Evolutionary conservation across 768 basidiomycete species (phyloP).

Genomic region (Tricholoma sp.): DNA sequence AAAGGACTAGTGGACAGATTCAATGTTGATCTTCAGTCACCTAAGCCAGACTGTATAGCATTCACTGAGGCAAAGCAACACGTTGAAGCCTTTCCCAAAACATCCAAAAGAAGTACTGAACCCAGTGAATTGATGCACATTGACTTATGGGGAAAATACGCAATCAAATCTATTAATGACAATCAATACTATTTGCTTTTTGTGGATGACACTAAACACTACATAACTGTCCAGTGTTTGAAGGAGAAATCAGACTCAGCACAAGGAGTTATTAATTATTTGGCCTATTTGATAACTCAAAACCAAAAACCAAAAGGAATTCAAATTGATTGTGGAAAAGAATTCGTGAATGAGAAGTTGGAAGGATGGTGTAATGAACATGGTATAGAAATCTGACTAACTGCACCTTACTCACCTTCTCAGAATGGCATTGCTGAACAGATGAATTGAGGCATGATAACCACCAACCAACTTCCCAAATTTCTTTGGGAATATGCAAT

Average conservation of each 20-base stretch:
- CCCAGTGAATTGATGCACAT: constrained; percentile 7
- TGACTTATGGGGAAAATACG: constrained; percentile 2
- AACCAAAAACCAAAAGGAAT: neutral
- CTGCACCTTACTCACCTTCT: constrained; percentile 5
- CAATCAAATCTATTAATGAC: too few species aligned
- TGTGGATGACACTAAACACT: neutral
- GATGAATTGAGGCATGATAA: constrained; percentile 16
- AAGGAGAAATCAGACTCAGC: neutral
- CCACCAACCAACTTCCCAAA: too few species aligned
- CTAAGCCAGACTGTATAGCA: constrained; percentile 1
- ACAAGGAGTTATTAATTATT: neutral
- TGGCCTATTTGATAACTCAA: neutral
- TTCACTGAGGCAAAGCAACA: constrained; percentile 1
- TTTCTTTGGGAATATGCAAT: too few species aligned
- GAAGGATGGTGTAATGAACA: neutral
- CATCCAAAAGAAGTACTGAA: neutral
- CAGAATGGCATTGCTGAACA: constrained; percentile 13
- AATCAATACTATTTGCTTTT: neutral
- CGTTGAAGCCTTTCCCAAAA: constrained; percentile 5
- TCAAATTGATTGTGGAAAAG: neutral
- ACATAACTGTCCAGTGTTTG: neutral
- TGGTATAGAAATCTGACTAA: neutral
- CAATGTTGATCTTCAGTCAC: neutral
- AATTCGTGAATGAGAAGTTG: neutral
- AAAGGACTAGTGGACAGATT: neutral